These are phyloP conservation scores for Phytophthora citricola DNA, from an alignment of 352 stramenopile genomes.

Conservation along the genomic window DNA sequence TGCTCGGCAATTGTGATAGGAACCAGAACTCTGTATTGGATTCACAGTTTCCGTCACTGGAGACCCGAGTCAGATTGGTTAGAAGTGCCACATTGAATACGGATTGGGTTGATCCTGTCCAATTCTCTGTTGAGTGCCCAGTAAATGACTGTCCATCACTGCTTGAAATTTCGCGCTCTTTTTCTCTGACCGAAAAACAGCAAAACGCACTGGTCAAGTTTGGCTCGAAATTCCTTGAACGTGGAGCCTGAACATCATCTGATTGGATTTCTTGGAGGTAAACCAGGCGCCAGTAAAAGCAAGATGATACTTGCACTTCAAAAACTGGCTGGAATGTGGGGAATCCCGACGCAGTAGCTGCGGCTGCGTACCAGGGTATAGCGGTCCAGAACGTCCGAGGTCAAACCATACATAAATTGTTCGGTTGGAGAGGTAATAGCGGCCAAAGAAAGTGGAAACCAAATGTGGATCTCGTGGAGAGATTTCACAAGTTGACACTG, in stretches of 20 bases:
- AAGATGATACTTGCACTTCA: constrained; percentile 1
- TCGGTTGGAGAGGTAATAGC: not conserved
- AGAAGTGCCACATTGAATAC: not conserved
- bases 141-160: no score
- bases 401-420: constrained; percentile 6
- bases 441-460: not conserved
- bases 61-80: not conserved
- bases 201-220: not conserved
- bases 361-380: constrained; percentile 7
- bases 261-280: constrained; percentile 9
- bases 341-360: not conserved
- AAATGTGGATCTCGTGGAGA: not conserved
- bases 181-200: constrained; percentile 6
- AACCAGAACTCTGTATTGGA: no score
- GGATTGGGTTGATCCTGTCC: no score
- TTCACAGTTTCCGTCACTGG: not conserved
- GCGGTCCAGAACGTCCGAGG: not conserved
- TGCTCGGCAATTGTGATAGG: not conserved
- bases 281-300: constrained; percentile 8
- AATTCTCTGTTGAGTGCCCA: no score
- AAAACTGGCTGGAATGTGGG: not conserved
- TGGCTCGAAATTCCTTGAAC: not conserved
- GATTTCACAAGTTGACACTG: constrained; percentile 3
- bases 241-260: not conserved
- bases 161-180: not conserved